Evolutionary conservation across 345 rosid genomes (phyloP), one percentile per base, ranked within the genome.

Genomic region (Salix purpurea): DNA sequence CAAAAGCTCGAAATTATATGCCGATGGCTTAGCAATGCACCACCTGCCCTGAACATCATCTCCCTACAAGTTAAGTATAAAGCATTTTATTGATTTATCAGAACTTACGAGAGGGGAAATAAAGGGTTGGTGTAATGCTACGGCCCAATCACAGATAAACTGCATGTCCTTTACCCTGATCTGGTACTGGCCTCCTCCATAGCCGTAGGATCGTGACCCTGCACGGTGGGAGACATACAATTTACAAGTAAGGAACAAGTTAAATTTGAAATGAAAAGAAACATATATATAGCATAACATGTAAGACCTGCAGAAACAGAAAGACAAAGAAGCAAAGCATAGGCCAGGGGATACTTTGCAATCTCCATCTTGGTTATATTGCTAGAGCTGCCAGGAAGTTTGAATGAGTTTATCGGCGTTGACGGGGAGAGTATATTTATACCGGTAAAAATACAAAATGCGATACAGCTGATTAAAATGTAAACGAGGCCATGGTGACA

Each of bases 1-100:
- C 9, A 1, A 46, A 9, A 72, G 77, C 34, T 12, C 26, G 11
- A 7, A 34, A 6, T 19, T 4, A 23, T 19, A 48, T 7, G 70
- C 37, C 21, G 70, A 42, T 19, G 80, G 74, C 44, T 71, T 68
- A 1, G 75, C 77, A 19, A 76, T 69, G 74, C 83, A 76, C 83
- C 79, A 75, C 23, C 18, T 19, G 5, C 61, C 62, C 3, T 44
- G 32, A 4, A 42, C 75, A 32, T 65, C 68, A 32, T 70, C 50
- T 52, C 37, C 72, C 74, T 56, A 37, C 1, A 2, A 13, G 60
- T 46, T 46, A 44, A 44, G 50, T 13, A 44, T 12, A 44, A 44
- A 44, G 1, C 50, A 13, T 46, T 44, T 46, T 46, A 46, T 46
- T 13, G 50, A 46, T 46, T 46, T 1, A 14, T 46, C 0, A 46